Conservation (phyloP, 495 filamentous ascomycete genomes). For the Xylaria cubensis region DNA sequence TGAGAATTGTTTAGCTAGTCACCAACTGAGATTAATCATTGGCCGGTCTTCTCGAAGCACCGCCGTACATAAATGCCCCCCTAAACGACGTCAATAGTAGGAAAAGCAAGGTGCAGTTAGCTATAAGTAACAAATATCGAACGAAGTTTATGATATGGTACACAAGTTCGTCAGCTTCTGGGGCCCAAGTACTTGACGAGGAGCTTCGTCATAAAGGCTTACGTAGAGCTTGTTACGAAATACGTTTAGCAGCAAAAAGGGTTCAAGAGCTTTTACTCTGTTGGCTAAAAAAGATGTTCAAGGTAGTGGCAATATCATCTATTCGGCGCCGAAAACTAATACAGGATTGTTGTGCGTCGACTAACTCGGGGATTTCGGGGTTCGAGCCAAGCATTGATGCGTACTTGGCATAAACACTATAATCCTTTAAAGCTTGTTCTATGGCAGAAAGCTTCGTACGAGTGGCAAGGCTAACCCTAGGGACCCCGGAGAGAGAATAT, state of each 20-base stretch:
- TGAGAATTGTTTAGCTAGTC: no score
- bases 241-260: neutral
- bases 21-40: no score
- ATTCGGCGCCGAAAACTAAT: neutral
- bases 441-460: neutral
- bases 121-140: neutral
- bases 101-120: no score
- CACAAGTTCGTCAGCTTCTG: neutral
- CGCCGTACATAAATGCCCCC: no score
- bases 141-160: neutral
- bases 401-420: neutral
- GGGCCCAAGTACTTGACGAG: neutral
- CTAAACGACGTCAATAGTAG: no score
- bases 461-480: neutral
- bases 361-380: neutral
- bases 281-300: neutral
- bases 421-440: neutral
- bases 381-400: neutral
- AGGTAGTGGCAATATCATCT: no score
- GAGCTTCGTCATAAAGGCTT: neutral
- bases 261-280: neutral
- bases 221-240: neutral
- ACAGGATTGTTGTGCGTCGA: neutral
- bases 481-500: neutral
- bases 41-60: no score